Evolutionary conservation across 2,329 filamentous ascomycete species (phyloP), one percentile per base, ranked within the genome.

Genomic region (Penicillium capsulatum): DNA sequence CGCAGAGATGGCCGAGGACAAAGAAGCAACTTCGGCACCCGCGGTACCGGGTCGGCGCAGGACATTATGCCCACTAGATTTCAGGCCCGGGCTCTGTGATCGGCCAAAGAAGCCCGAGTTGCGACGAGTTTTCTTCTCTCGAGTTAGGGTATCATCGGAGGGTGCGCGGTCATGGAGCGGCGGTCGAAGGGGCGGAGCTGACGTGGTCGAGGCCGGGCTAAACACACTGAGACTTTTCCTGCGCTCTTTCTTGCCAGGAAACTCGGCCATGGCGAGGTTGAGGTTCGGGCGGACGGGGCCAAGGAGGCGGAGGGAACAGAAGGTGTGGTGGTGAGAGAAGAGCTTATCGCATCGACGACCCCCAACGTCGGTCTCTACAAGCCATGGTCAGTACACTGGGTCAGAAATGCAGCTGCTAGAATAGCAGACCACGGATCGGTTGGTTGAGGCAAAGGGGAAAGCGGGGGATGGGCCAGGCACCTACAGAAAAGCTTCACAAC

Each of bases 91-190:
- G 17, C 50, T 55, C 32, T 52, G 45, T 19, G 52, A 45, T 27
- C 52, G 52, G 38, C 61, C 55, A 48, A 66, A 65, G 46, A 67
- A 66, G n/a, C 59, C 58, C 8, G 64, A 66, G 44, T 65, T 65
- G 33, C 60, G 63, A 22, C 61, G 64, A 38, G 24, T 26, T 47
- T 57, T 64, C 53, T 64, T 65, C 34, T 58, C 60, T 46, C 57
- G 44, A 17, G 52, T 52, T 34, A 59, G 51, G 24, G 44, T 47
- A 44, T 66, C 65, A 40, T 67, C 64, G 7, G 65, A 65, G 13
- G 64, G 57, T 20, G 64, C 61, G 36, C 61, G 63, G 44, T 58
- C 56, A 39, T 67, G 64, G 26, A 55, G 40, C 8, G 40, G 20
- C 47, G 49, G 42, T 32, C 50, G 44, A 50, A 46, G 27, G 49